Conservation (phyloP, 371 early-diverging fungal species). For the Haplosporangium sp. region DNA sequence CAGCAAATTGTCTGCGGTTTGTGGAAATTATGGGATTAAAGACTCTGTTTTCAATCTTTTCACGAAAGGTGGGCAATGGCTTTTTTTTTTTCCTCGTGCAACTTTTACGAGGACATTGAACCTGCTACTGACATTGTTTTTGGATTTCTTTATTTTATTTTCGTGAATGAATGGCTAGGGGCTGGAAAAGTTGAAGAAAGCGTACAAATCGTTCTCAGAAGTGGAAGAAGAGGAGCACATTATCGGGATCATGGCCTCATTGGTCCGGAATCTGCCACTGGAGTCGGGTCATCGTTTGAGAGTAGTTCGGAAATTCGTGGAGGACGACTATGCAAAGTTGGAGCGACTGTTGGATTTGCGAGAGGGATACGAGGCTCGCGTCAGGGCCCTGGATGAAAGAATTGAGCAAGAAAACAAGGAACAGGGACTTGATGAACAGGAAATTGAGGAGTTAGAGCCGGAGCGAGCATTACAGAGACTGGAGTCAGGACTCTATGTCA, state of each 20-base stretch:
- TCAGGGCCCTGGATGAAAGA: conserved; percentile 59
- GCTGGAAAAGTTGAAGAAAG: conserved; percentile 72
- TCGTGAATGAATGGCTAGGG: conserved; percentile 63
- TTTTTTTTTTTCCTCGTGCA: neutral
- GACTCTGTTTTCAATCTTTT: conserved; percentile 82
- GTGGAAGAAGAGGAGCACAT: conserved; percentile 89
- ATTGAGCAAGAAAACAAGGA: conserved; percentile 63
- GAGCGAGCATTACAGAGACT: conserved; percentile 69
- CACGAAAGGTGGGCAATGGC: conserved; percentile 65
- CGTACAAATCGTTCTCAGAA: conserved; percentile 72
- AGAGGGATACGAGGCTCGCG: conserved; percentile 71
- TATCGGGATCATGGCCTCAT: conserved; percentile 82
- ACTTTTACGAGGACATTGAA: no score
- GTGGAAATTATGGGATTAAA: conserved; percentile 85
- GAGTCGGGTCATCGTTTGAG: conserved; percentile 75
- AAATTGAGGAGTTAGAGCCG: conserved; percentile 69
- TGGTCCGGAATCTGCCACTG: conserved; percentile 69
- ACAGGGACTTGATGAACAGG: conserved; percentile 64
- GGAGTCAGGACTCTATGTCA: conserved; percentile 84
- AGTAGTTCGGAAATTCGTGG: conserved; percentile 86
- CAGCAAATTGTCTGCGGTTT: conserved; percentile 71
- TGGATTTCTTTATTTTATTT: conserved; percentile 1
- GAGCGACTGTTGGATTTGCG: conserved; percentile 83
- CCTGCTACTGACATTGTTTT: neutral
- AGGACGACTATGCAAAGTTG: conserved; percentile 81